Percentiles rank a stretch among this genome's conserved stretches.
phyloP scores from a whole-genome alignment of 352 stramenopile genomes.

The Globisporangium heterothallicum region DNA sequence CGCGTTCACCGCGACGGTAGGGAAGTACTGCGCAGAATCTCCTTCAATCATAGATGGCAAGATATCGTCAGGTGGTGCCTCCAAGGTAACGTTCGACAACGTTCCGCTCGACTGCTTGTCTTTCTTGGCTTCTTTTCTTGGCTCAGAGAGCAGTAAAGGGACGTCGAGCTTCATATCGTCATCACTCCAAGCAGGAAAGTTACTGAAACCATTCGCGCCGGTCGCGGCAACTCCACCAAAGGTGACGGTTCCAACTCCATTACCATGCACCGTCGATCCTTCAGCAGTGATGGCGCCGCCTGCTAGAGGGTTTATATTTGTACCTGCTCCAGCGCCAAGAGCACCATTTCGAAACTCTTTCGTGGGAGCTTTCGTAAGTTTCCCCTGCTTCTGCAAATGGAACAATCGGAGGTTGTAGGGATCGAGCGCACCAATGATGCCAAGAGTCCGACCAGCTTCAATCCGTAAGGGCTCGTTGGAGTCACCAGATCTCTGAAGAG shows the following conservation, averaged over 20 bases:
- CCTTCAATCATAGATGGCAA: conserved; percentile 71
- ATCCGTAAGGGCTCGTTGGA: conserved; percentile 69
- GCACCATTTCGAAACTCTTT: conserved; percentile 61
- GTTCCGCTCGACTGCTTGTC: conserved; percentile 72
- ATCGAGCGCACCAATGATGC: conserved; percentile 76
- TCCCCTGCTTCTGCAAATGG: conserved; percentile 75
- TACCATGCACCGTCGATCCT: conserved; percentile 16
- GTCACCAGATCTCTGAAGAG: conserved; percentile 77
- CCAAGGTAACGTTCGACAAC: conserved; percentile 52
- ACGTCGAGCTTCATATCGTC: conserved; percentile 43
- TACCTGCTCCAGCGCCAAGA: conserved; percentile 27
- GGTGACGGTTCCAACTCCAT: conserved; percentile 14
- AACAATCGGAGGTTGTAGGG: conserved; percentile 84
- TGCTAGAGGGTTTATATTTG: conserved; percentile 11
- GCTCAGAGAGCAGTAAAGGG: conserved; percentile 42
- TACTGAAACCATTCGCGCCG: conserved; percentile 18
- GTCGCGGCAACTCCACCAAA: conserved; percentile 22
- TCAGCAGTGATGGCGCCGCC: conserved; percentile 14
- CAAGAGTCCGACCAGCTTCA: conserved; percentile 75
- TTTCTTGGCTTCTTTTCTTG: conserved; percentile 55
- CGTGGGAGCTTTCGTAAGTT: conserved; percentile 59
- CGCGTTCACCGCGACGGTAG: conserved; percentile 94
- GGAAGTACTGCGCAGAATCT: conserved; percentile 94
- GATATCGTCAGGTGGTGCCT: conserved; percentile 66
- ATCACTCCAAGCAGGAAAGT: conserved; percentile 10